Evolutionary conservation across 192 early-diverging fungal species (phyloP), one percentile per base, ranked within the genome.

Genomic region (Funneliformis geosporum): DNA sequence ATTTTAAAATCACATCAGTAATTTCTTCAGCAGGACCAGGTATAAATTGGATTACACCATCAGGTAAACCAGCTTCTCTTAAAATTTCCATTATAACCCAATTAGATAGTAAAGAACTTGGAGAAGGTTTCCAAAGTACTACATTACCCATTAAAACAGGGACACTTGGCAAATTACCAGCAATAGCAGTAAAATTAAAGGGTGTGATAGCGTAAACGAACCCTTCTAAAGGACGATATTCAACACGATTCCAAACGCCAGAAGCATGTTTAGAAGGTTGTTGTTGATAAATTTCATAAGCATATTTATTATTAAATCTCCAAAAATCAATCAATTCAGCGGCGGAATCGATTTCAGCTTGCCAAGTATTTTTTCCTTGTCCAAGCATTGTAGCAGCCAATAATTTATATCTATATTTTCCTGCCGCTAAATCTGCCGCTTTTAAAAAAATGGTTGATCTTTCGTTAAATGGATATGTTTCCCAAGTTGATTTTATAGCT

Each of bases 181-280:
- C 98, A 83, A 99, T 99, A 75, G 98, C 98, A 50, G 98, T 99
- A 84, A 99, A 99, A 88, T 99, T 99, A 91, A 99, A 99, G 27
- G 98, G 98, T 39, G 96, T 96, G 80, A 97, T 95, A 44, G 96
- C 98, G 71, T 95, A 92, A 43, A 99, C 96, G 80, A 98, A 98
- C n/a, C 98, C 98, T 86, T 99, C 98, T 55, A 99, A 89, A 43
- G 94, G 90, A 55, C 98, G 93, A 88, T 97, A 97, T 89, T 99
- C 98, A 79, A 92, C 88, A 76, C 96, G 91, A 88, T 99, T 99
- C 98, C 98, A 99, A 61, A 88, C 90, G 46, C 90, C 89, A 33
- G 89, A 77, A 14, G 93, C 81, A 88, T 97, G 97, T 87, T 93
- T 92, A 77, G 94, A 90, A 43, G 98, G 96, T 89, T 99, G 98